These are phyloP conservation scores for Singerocomus inundabilis DNA, from an alignment of 1,284 basidiomycete species.

Conservation along the genomic window DNA sequence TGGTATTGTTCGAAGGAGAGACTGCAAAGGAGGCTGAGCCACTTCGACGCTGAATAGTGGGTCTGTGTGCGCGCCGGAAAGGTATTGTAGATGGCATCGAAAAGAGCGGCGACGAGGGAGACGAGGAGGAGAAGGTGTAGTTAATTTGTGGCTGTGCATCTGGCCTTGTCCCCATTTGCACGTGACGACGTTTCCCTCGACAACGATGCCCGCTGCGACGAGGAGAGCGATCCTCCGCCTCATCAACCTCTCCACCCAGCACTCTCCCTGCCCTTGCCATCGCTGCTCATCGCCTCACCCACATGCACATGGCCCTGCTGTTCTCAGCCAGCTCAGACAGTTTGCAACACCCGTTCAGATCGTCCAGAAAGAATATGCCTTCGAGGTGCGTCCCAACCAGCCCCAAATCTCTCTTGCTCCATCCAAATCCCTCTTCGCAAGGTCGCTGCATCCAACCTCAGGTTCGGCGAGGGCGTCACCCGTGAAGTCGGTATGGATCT, in stretches of 20 bases:
- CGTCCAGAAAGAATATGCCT: constrained; percentile 90
- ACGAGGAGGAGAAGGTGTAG: too few relatives aligned
- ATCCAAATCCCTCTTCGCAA: constrained; percentile 29
- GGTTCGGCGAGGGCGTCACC: constrained; percentile 89
- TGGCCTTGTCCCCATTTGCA: background rate
- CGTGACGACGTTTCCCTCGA: background rate
- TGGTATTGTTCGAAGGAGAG: constrained; percentile 22
- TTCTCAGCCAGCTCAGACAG: constrained; percentile 62
- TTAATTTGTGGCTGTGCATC: constrained; percentile 17
- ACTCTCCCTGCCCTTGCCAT: constrained; percentile 76
- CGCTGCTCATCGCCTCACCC: constrained; percentile 46
- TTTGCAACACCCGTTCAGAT: constrained; percentile 83
- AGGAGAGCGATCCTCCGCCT: constrained; percentile 64
- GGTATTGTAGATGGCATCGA: constrained; percentile 39
- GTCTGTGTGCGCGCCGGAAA: constrained; percentile 40
- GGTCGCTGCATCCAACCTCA: constrained; percentile 89
- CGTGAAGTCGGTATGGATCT: constrained; percentile 93
- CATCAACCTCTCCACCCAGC: constrained; percentile 64
- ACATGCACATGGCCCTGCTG: constrained; percentile 38
- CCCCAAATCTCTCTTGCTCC: background rate
- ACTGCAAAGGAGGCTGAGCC: constrained; percentile 17
- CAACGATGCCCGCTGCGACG: constrained; percentile 47
- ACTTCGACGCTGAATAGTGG: constrained; percentile 33
- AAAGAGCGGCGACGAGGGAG: constrained; percentile 14
- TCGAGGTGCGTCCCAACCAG: constrained; percentile 60